Evolutionary conservation across 2,329 filamentous ascomycete species (phyloP).

Genomic region (Trichoderma koningiopsis): DNA sequence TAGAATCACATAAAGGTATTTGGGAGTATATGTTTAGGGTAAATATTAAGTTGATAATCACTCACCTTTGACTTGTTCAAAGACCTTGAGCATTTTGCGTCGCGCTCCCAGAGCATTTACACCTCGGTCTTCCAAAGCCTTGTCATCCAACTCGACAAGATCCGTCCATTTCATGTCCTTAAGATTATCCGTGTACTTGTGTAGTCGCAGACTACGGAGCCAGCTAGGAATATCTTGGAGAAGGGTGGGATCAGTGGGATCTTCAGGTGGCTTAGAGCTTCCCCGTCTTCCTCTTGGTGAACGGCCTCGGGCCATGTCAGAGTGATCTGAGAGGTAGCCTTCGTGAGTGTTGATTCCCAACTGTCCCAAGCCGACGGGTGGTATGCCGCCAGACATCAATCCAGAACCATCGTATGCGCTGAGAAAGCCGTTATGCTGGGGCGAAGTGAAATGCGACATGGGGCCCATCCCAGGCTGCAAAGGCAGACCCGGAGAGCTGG

Average conservation of each 20-base stretch:
- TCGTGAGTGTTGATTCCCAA: conserved; percentile 72
- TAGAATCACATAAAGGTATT: conserved; percentile 24
- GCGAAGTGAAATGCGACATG: conserved; percentile 75
- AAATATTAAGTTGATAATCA: conserved; percentile 1
- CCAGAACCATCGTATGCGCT: conserved; percentile 81
- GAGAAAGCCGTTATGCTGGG: conserved; percentile 92
- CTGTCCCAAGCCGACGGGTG: conserved; percentile 69
- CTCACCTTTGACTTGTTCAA: conserved; percentile 87
- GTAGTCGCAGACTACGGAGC: conserved; percentile 89
- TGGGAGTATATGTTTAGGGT: background rate
- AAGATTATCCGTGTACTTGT: conserved; percentile 98
- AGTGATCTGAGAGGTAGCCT: conserved; percentile 91
- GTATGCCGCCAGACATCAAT: conserved; percentile 71
- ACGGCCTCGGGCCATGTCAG: conserved; percentile 84
- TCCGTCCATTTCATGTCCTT: conserved; percentile 98
- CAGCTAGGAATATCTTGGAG: conserved; percentile 95
- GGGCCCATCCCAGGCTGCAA: conserved; percentile 68
- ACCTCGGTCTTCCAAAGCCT: conserved; percentile 86
- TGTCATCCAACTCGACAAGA: conserved; percentile 87
- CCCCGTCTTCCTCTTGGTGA: conserved; percentile 90
- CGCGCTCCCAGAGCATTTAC: conserved; percentile 93
- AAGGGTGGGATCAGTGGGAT: conserved; percentile 87
- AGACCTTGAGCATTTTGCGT: conserved; percentile 98
- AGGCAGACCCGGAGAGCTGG: conserved; percentile 83
- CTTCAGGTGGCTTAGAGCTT: conserved; percentile 96